Evolutionary conservation across 148 eudicot genomes (phyloP), one percentile per base, ranked within the genome.

Genomic region (Chenopodium quinoa): DNA sequence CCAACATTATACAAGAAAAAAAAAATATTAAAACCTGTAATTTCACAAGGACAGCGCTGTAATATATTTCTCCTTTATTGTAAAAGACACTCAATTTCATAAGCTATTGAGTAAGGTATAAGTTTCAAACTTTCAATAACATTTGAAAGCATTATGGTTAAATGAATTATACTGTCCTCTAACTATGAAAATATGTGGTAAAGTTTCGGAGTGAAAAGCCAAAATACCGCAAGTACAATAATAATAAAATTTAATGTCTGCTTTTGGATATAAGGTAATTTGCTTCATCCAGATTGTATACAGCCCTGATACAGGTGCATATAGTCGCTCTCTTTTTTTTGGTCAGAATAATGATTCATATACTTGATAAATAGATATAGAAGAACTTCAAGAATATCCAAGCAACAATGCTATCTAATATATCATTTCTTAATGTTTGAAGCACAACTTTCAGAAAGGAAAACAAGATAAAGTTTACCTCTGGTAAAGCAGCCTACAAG

Each of bases 381-480:
- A 37, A 65, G 27, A 62, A 73, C 77, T 44, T 63, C 10, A 29
- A 71, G 32, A 32, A 74, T 37, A 25, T 27, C 6, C 56, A 73
- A 16, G 27, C 32, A 56, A 32, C 4, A 4, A 62, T 56, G 71
- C 58, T 63, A 73, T 20, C 37, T 46, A 62, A 25, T 27, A 25
- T 27, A 4, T 9, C 11, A 69, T 47, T n/a, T 34, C 46, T 19
- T 66, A 16, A 72, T 14, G 40, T 50, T 81, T 52, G 56, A 83
- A 64, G 62, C 47, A 52, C 10, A 50, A 52, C 31, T 19, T 17
- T 25, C 62, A 12, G 32, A 67, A 31, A 32, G 48, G 9, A 34
- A 46, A 50, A 52, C 31, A 27, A n/a, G 52, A 37, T 19, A 71
- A 74, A 14, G 58, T 56, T 76, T 84, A 84, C 86, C 86, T 84